Base-by-base conservation (phyloP, 208 protist species). In the Trichomonas vaginalis region DNA sequence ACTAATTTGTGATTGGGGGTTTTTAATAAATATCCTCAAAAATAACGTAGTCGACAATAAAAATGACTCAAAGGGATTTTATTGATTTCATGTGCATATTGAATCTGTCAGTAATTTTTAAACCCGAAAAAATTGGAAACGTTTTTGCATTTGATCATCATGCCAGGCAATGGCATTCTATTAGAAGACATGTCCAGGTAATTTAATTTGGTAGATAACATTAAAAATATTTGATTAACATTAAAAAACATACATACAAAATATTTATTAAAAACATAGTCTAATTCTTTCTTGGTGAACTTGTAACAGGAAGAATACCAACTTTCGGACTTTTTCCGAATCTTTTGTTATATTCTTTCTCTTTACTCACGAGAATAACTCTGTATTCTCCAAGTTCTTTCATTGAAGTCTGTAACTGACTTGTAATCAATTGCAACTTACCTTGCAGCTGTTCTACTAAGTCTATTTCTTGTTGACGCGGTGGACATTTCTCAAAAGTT, bases 271-370 rank as follows among this genome's bases (percentile, higher is more conserved):
- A n/a, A 70, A 21, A 56, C 49, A 56, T 21, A 21, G n/a, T 70
- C 56, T 70, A 70, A 70, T 70, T 70, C 56, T 70, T 70, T 70
- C 56, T 8, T 70, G 56, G 56, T 3, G 56, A 70, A 27, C 21
- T 27, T 27, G 56, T 27, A 70, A 70, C 56, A 12, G 56, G 56
- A n/a, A 70, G n/a, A 12, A 70, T 45, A 51, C 86, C 86, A 47
- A 92, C 86, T 92, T 51, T 92, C 37, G 86, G 86, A 35, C 86
- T 27, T n/a, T 48, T 48, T 48, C 86, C 86, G 45, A 92, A 92
- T 39, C 86, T 0, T 39, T 92, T 42, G n/a, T 92, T 92, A 39
- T 92, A 92, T 51, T 92, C 86, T 51, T 92, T 92, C 37, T 92
- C 86, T 92, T 92, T 42, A 8, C 46, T 92, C 8, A 92, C 45